A percentile compares a stretch with the other conserved stretches of the same genome.
Evolutionary conservation across 129 eudicot species (phyloP).

Genomic region (Lactuca saligna): DNA sequence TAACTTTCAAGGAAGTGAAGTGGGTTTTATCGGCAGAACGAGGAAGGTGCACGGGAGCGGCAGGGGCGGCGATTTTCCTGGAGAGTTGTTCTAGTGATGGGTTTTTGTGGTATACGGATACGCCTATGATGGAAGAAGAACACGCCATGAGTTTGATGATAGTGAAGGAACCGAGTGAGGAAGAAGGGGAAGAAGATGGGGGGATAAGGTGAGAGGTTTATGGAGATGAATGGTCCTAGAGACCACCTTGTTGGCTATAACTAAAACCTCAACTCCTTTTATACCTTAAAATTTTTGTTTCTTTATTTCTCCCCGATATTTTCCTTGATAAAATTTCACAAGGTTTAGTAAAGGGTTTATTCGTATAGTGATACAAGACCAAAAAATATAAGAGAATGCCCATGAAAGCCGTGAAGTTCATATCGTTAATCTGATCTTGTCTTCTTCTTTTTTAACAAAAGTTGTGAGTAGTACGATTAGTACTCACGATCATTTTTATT

Average conservation of each 20-base stretch:
- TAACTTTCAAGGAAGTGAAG: conserved; percentile 27
- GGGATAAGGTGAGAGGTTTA: conserved; percentile 52
- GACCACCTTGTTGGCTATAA: conserved; percentile 32
- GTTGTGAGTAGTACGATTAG: too few species aligned
- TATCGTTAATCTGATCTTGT: too few species aligned
- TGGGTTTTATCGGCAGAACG: conserved; percentile 40
- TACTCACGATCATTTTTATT: too few species aligned
- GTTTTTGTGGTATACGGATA: conserved; percentile 62
- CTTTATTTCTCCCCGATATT: neutral
- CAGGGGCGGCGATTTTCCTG: conserved; percentile 36
- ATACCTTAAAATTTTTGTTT: neutral
- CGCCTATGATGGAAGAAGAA: conserved; percentile 63
- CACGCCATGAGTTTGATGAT: conserved; percentile 51
- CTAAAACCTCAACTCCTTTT: conserved; percentile 34
- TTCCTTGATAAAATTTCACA: neutral
- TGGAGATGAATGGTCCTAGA: conserved; percentile 27
- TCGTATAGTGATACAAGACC: too few species aligned
- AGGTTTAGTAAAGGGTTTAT: neutral
- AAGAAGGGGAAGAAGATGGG: conserved; percentile 28
- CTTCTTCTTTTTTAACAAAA: too few species aligned
- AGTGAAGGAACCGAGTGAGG: conserved; percentile 10
- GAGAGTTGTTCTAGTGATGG: conserved; percentile 56
- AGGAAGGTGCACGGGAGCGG: conserved; percentile 40
- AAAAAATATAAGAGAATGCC: too few species aligned
- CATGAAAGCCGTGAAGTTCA: too few species aligned